These are phyloP conservation scores for Globisporangium polare DNA, from an alignment of 352 stramenopile species.

Conservation along the genomic window DNA sequence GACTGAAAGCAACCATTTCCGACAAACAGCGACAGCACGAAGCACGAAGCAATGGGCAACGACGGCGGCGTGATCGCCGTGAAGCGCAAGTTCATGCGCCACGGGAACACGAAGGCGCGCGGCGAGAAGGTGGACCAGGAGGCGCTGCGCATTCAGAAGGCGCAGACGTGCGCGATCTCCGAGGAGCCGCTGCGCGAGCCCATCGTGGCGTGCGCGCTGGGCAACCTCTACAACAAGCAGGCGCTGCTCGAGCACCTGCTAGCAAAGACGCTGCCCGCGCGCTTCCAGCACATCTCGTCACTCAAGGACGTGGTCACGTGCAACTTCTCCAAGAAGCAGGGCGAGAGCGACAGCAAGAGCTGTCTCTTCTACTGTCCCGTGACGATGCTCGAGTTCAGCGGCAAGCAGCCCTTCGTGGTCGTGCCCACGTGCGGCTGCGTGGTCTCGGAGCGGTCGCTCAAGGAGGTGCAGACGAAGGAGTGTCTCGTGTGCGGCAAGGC, in stretches of 20 bases:
- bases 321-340: conserved; percentile 24
- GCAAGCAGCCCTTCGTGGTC: conserved; percentile 83
- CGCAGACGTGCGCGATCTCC: conserved; percentile 77
- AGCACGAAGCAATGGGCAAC: conserved; percentile 81
- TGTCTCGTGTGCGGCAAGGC: conserved; percentile 64
- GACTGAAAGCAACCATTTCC: neutral
- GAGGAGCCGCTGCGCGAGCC: conserved; percentile 76
- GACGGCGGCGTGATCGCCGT: conserved; percentile 93
- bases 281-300: conserved; percentile 77
- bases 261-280: conserved; percentile 65
- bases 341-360: neutral
- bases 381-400: conserved; percentile 86
- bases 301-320: conserved; percentile 89
- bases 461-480: conserved; percentile 72
- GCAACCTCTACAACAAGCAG: conserved; percentile 93
- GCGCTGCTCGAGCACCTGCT: conserved; percentile 79
- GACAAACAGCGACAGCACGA: neutral
- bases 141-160: conserved; percentile 48
- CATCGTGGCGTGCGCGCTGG: conserved; percentile 85
- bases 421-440: conserved; percentile 83
- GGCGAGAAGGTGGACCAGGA: conserved; percentile 68
- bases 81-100: conserved; percentile 93
- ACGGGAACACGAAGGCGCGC: conserved; percentile 71
- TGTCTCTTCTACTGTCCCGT: conserved; percentile 62
- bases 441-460: conserved; percentile 82